Percentiles rank a stretch among this genome's conserved stretches.
Evolutionary conservation across 306 rosid species (phyloP).

Genomic region (Sesbania bispinosa): DNA sequence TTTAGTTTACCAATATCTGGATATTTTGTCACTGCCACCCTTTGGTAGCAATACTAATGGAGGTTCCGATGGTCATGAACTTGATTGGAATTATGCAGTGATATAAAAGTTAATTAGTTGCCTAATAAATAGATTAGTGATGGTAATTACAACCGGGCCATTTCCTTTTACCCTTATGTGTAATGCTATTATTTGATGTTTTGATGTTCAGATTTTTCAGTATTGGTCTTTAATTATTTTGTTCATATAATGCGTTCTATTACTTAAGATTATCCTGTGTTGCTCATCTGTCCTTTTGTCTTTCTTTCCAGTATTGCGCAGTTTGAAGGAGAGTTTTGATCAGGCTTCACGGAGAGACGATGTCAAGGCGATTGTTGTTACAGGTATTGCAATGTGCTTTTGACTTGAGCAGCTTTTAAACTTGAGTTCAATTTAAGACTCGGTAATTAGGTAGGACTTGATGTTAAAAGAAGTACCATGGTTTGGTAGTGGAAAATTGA

Average conservation of each 20-base stretch:
- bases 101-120: not conserved
- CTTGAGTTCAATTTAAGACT: not conserved
- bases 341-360: constrained; percentile 71
- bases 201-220: no score
- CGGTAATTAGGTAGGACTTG: not conserved
- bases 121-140: not conserved
- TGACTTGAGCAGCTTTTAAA: not conserved
- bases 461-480: not conserved
- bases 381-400: constrained; percentile 47
- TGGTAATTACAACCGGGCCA: not conserved
- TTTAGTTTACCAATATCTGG: not conserved
- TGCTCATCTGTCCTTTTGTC: constrained; percentile 17
- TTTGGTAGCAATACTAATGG: not conserved
- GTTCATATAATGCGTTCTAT: not conserved
- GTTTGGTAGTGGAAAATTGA: not conserved
- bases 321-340: constrained; percentile 71
- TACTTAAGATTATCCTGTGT: not conserved
- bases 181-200: not conserved
- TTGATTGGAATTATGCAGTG: not conserved
- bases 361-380: constrained; percentile 85
- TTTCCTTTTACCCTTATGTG: not conserved
- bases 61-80: not conserved
- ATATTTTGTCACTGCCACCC: not conserved
- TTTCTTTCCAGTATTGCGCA: constrained; percentile 45
- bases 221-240: no score